Evolutionary conservation across 2,329 filamentous ascomycete species (phyloP).

Genomic region (Beauveria australis): DNA sequence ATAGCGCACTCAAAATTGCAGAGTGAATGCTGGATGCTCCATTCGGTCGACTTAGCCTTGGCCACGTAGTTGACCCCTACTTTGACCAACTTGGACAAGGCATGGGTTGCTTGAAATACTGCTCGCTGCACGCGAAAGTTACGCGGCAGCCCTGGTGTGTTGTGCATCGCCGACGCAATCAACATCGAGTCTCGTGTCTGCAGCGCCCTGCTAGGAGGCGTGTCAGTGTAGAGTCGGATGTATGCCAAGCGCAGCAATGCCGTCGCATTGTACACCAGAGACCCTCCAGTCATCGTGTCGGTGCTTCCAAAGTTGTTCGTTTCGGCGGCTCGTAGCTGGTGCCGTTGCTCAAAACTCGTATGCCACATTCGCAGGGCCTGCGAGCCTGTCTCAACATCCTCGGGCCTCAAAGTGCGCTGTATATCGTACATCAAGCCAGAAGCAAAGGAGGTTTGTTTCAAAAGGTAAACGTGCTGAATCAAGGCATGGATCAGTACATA

Average conservation of each 20-base stretch:
- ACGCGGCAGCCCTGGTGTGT: slow-evolving; percentile 49
- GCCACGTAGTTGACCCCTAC: slow-evolving; percentile 55
- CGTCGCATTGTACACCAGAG: slow-evolving; percentile 59
- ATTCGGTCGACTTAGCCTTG: slow-evolving; percentile 51
- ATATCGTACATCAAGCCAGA: slow-evolving; percentile 40
- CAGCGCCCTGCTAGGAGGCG: slow-evolving; percentile 52
- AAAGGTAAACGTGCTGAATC: slow-evolving; percentile 62
- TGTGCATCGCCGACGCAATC: slow-evolving; percentile 53
- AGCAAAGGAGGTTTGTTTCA: slow-evolving; percentile 54
- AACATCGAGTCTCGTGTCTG: slow-evolving; percentile 56
- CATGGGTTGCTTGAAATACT: slow-evolving; percentile 60
- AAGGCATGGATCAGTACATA: slow-evolving; percentile 66
- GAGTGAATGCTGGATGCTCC: slow-evolving; percentile 55
- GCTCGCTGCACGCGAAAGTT: slow-evolving; percentile 54
- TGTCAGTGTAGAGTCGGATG: slow-evolving; percentile 58
- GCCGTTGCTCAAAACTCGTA: slow-evolving; percentile 47
- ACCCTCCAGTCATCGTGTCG: slow-evolving; percentile 47
- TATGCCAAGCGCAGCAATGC: slow-evolving; percentile 53
- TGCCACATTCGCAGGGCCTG: slow-evolving; percentile 52
- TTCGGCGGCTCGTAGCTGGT: slow-evolving; percentile 43
- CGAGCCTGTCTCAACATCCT: slow-evolving; percentile 49
- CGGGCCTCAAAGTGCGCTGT: slow-evolving; percentile 41
- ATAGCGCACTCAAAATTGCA: slow-evolving; percentile 56
- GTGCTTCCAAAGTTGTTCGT: slow-evolving; percentile 36
- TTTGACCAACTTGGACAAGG: slow-evolving; percentile 58